Conservation (phyloP, 179 eudicot species). For the Drosera spatulata region DNA sequence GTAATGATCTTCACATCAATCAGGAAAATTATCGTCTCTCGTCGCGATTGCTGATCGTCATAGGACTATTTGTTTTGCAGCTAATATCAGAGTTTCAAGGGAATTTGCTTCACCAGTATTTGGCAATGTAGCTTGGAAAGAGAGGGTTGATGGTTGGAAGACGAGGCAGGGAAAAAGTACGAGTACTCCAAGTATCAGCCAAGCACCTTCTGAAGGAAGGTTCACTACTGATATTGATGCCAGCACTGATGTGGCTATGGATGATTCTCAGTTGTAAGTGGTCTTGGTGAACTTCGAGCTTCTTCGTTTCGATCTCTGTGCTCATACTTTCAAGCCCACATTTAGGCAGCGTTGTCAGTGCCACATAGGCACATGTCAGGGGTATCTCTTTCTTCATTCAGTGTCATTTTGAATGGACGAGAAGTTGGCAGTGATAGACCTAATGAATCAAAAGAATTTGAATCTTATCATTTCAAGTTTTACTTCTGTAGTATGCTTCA, state of each 20-base stretch:
- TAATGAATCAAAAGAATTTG: no score
- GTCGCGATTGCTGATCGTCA: neutral
- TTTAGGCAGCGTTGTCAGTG: no score
- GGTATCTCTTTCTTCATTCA: no score
- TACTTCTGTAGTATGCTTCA: no score
- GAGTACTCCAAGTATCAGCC: slow-evolving; percentile 37
- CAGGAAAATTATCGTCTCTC: neutral
- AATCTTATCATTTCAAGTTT: no score
- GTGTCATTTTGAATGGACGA: no score
- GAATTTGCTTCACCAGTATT: slow-evolving; percentile 41
- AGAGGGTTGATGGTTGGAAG: slow-evolving; percentile 40
- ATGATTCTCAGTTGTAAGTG: slow-evolving; percentile 28
- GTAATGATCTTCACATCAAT: slow-evolving; percentile 9
- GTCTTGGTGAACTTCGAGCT: neutral
- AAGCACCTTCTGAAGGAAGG: slow-evolving; percentile 42
- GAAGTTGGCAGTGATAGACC: no score
- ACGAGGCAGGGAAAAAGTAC: slow-evolving; percentile 33
- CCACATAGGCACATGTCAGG: no score
- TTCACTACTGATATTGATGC: slow-evolving; percentile 32
- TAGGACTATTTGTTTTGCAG: slow-evolving; percentile 14
- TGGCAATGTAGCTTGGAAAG: slow-evolving; percentile 45
- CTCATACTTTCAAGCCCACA: neutral
- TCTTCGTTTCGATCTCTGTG: neutral
- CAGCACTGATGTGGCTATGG: slow-evolving; percentile 29
- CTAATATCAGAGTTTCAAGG: slow-evolving; percentile 29